Conservation (phyloP, 108 stramenopile genomes). For the Tribonema minus region DNA sequence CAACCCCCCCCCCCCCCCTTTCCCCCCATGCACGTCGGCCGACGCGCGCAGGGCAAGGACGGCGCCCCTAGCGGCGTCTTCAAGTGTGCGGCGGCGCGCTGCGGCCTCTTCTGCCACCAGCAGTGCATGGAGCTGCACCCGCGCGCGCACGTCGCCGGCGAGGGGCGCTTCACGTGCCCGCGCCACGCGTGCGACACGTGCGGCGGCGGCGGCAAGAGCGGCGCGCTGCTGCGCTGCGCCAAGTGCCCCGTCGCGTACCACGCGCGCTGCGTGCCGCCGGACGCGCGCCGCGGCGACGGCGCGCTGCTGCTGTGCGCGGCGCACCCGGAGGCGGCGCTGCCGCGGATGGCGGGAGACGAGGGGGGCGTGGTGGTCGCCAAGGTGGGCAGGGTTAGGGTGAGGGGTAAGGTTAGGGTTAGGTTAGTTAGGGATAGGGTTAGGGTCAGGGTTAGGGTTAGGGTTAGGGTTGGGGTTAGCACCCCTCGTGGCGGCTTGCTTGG, state of each 20-base stretch:
- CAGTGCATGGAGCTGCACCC: slow-evolving; percentile 29
- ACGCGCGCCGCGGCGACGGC: slow-evolving; percentile 69
- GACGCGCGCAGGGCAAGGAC: slow-evolving; percentile 39
- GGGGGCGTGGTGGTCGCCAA: no score
- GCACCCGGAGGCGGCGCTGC: no score
- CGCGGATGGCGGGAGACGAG: no score
- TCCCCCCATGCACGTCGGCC: no score
- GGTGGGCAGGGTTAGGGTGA: no score
- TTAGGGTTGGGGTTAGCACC: no score
- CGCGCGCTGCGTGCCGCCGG: slow-evolving; percentile 77
- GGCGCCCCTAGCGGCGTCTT: slow-evolving; percentile 25
- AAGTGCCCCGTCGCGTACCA: slow-evolving; percentile 79
- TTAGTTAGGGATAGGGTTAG: no score
- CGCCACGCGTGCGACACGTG: slow-evolving; percentile 88
- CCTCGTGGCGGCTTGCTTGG: no score
- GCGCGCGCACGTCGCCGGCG: neutral
- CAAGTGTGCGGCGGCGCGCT: slow-evolving; percentile 1
- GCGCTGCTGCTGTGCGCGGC: slow-evolving; percentile 73
- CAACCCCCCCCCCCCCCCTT: no score
- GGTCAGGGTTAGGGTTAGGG: no score
- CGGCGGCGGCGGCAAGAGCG: slow-evolving; percentile 47
- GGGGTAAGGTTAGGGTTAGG: no score
- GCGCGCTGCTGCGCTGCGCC: slow-evolving; percentile 57
- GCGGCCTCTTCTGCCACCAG: slow-evolving; percentile 47
- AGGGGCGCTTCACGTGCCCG: slow-evolving; percentile 67